A percentile compares a stretch with the other conserved stretches of the same genome.
These are phyloP conservation scores for Lumnitzera racemosa DNA, from an alignment of 345 rosid genomes.

Conservation along the genomic window DNA sequence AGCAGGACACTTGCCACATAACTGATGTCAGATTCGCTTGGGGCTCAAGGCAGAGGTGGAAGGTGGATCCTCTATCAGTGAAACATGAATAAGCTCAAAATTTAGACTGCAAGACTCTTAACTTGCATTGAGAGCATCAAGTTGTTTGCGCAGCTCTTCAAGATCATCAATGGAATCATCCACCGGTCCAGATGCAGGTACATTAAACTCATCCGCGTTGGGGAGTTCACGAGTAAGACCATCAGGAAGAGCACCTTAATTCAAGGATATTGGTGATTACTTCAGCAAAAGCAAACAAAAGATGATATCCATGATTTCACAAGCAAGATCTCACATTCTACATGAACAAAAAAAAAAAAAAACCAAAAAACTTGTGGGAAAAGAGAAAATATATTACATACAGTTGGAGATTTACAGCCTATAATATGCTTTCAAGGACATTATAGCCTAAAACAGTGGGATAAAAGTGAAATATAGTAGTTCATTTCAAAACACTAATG, in stretches of 20 bases:
- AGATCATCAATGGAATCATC: constrained; percentile 56
- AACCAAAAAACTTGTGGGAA: too few species aligned
- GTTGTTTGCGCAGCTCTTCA: constrained; percentile 74
- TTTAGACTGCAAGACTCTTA: neutral
- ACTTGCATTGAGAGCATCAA: constrained; percentile 73
- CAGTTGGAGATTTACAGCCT: too few species aligned
- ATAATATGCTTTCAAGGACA: too few species aligned
- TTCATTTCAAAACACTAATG: too few species aligned
- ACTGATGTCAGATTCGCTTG: too few species aligned
- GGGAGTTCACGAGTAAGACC: constrained; percentile 90
- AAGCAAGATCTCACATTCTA: neutral
- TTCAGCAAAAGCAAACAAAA: neutral
- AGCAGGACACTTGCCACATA: too few species aligned
- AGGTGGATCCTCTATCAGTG: too few species aligned
- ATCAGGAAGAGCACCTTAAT: constrained; percentile 65
- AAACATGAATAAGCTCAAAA: too few species aligned
- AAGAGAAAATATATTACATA: too few species aligned
- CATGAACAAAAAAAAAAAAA: neutral
- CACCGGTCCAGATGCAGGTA: constrained; percentile 26
- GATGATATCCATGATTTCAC: neutral
- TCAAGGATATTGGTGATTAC: neutral
- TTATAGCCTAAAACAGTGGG: too few species aligned
- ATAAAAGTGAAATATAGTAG: too few species aligned
- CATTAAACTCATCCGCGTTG: constrained; percentile 51
- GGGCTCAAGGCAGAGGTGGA: too few species aligned